Evolutionary conservation across 352 stramenopile genomes (phyloP), one percentile per base, ranked within the genome.

Genomic region (Pythium phragmiticola): DNA sequence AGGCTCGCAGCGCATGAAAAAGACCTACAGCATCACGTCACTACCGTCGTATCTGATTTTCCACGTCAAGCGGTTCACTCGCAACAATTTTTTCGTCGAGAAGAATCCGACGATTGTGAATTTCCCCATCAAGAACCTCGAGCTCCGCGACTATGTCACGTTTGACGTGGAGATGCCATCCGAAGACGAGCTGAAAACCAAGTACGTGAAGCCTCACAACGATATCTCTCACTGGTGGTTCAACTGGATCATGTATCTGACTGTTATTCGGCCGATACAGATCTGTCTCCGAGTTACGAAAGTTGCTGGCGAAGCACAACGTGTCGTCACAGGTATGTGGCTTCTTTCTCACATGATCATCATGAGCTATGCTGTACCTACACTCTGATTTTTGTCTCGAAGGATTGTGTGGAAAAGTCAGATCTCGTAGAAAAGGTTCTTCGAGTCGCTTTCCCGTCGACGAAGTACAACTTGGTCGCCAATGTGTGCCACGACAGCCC

Each of bases 21-120:
- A 92, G 68, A 94, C 89, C 4, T 99, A 99, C 79, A 76, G 77
- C 26, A 91, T 99, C 46, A 74, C 89, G 12, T 80, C 84, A 19
- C 75, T 99, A 14, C 97, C 97, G 13, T 69, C 65, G 23, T 99
- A 99, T 75, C 69, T 99, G 7, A 97, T 99, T 41, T 90, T 99
- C 58, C 93, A 99, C 70, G 81, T 99, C 37, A 97, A 94, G 68
- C 89, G 98, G 16, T 99, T 99, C 72, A 98, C 94, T 36, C 90
- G 89, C 23, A 99, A 99, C 80, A 95, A 97, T 52, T 99, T 99
- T 67, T 98, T 97, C 59, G 83, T 92, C 1, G 98, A 99, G 81
- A 99, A 99, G 78, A 99, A 99, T 73, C 96, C 96, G 28, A 99
- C 97, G 11, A 99, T 99, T 78, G 97, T 99, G 8, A 98, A 98